Percentiles rank a stretch among this genome's conserved stretches.
Conservation (phyloP, 106 monocot species). For the Phalaenopsis aphrodite region DNA sequence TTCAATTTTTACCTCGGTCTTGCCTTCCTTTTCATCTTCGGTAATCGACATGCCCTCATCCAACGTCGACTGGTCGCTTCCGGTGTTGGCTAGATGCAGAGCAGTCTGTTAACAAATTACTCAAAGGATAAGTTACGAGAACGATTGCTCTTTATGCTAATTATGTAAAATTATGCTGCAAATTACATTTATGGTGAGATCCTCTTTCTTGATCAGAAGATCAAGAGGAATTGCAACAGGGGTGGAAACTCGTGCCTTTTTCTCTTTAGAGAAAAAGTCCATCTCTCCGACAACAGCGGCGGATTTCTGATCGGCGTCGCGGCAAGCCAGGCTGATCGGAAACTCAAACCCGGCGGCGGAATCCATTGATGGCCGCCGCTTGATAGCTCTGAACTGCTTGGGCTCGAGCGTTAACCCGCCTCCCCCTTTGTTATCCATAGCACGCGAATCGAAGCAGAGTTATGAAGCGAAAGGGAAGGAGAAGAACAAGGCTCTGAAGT, state of each 20-base stretch:
- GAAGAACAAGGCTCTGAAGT: constrained; percentile 19
- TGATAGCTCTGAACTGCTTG: not conserved
- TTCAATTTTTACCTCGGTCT: constrained; percentile 27
- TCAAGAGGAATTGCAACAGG: not conserved
- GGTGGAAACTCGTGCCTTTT: constrained; percentile 15
- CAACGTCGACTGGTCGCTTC: constrained; percentile 51
- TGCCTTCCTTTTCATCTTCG: constrained; percentile 40
- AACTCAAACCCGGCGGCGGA: constrained; percentile 2
- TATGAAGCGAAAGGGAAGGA: not conserved
- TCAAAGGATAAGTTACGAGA: not conserved
- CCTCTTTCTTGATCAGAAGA: constrained; percentile 44
- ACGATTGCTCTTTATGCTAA: too few species aligned
- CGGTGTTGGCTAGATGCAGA: constrained; percentile 53
- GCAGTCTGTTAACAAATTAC: constrained; percentile 27
- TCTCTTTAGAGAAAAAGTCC: constrained; percentile 79
- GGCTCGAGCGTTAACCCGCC: constrained; percentile 11
- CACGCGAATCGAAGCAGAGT: not conserved
- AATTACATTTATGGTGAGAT: constrained; percentile 52
- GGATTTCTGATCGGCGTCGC: not conserved
- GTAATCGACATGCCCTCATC: constrained; percentile 5
- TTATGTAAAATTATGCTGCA: too few species aligned
- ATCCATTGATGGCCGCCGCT: constrained; percentile 10
- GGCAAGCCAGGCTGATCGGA: constrained; percentile 1
- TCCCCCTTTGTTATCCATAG: constrained; percentile 25
- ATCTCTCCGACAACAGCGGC: constrained; percentile 34